Evolutionary conservation across 2,329 filamentous ascomycete species (phyloP).

Genomic region (Ciborinia camelliae): DNA sequence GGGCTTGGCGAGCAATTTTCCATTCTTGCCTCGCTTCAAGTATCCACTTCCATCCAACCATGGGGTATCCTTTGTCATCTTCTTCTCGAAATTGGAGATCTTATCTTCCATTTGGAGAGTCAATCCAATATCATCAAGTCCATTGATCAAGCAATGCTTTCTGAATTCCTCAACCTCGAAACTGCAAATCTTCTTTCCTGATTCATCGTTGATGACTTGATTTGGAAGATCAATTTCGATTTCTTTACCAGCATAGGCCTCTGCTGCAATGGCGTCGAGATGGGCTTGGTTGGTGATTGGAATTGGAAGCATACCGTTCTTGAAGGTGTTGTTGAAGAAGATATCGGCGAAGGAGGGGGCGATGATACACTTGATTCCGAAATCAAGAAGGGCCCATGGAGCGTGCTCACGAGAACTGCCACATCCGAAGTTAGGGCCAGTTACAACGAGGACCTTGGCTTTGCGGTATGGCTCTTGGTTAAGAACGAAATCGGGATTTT

Average conservation of each 20-base stretch:
- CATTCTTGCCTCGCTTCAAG: conserved; percentile 56
- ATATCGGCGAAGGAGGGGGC: conserved; percentile 90
- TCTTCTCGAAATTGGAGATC: conserved; percentile 76
- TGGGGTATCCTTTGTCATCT: conserved; percentile 52
- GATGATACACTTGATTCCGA: conserved; percentile 91
- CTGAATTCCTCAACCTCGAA: conserved; percentile 92
- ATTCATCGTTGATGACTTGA: conserved; percentile 73
- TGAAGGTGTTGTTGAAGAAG: conserved; percentile 99
- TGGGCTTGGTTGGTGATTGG: conserved; percentile 50
- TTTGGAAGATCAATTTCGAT: conserved; percentile 84
- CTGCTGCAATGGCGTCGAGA: conserved; percentile 36
- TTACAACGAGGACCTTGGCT: conserved; percentile 86
- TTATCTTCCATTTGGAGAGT: conserved; percentile 88
- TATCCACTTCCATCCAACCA: conserved; percentile 89
- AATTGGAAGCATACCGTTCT: conserved; percentile 97
- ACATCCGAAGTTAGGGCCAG: conserved; percentile 92
- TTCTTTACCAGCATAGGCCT: conserved; percentile 75
- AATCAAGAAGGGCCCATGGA: conserved; percentile 94
- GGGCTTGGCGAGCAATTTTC: conserved; percentile 54
- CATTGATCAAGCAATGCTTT: conserved; percentile 89
- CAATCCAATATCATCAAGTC: conserved; percentile 88
- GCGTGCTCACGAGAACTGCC: conserved; percentile 92
- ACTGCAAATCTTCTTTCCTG: conserved; percentile 66
- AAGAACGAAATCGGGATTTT: conserved; percentile 80
- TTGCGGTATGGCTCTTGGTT: conserved; percentile 84